These are phyloP conservation scores for Pseudogymnoascus verrucosus DNA, from an alignment of 2,329 filamentous ascomycete species.

Conservation along the genomic window DNA sequence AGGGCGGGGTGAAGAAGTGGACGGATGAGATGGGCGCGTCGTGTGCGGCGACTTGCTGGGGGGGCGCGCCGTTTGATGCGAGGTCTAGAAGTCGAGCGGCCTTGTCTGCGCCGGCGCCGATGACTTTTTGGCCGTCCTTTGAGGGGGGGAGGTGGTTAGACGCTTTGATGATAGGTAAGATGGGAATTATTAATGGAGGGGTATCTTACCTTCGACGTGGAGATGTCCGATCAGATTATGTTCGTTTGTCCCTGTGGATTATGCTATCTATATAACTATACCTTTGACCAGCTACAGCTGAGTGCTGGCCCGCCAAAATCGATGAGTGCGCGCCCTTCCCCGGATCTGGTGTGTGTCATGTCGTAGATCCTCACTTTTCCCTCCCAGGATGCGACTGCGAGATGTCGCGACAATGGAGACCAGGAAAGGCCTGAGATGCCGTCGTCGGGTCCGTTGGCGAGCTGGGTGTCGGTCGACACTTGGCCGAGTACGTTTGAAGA, in stretches of 20 bases:
- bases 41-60: constrained; percentile 71
- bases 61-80: constrained; percentile 49
- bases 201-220: neutral
- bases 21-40: constrained; percentile 74
- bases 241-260: constrained; percentile 1
- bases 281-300: constrained; percentile 79
- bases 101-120: constrained; percentile 85
- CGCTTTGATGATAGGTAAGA: constrained; percentile 12
- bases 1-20: constrained; percentile 63
- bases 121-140: constrained; percentile 83
- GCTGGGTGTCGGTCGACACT: constrained; percentile 76
- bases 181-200: neutral
- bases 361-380: constrained; percentile 97
- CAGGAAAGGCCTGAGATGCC: constrained; percentile 84
- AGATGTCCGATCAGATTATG: constrained; percentile 1
- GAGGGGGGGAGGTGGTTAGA: neutral
- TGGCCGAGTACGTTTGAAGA: constrained; percentile 71
- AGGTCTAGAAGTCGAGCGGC: constrained; percentile 83
- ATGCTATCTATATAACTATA: constrained; percentile 35
- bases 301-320: constrained; percentile 81
- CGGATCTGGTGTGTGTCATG: constrained; percentile 65
- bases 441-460: constrained; percentile 77
- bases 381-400: constrained; percentile 92
- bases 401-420: constrained; percentile 66
- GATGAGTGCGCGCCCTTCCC: constrained; percentile 76